Evolutionary conservation across 306 rosid species (phyloP).

Genomic region (Lagenaria siceraria): DNA sequence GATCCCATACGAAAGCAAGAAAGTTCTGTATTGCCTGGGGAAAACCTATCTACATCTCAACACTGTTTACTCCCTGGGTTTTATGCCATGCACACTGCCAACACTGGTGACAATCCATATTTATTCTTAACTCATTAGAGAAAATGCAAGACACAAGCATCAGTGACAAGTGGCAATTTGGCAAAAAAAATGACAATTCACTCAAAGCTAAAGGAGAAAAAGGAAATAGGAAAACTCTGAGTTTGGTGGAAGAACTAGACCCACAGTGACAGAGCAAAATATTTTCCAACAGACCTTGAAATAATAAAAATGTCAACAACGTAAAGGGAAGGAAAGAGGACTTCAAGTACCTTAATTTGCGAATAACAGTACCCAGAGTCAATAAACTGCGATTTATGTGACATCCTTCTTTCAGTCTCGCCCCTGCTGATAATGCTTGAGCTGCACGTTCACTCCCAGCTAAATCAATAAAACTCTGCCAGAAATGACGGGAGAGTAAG

Average conservation of each 20-base stretch:
- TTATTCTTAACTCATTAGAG: not conserved
- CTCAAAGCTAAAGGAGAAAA: not conserved
- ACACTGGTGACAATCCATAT: not conserved
- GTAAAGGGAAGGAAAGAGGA: conserved; percentile 19
- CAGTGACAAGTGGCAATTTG: not conserved
- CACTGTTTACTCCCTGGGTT: too few species aligned
- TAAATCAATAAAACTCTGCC: conserved; percentile 93
- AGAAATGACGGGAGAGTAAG: conserved; percentile 9
- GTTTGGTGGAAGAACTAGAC: not conserved
- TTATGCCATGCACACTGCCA: too few species aligned
- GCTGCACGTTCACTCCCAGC: conserved; percentile 99
- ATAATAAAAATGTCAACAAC: not conserved
- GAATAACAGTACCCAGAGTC: conserved; percentile 87
- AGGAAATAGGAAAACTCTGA: not conserved
- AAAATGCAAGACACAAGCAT: not conserved
- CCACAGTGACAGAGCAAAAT: not conserved
- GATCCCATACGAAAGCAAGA: not conserved
- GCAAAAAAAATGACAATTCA: not conserved
- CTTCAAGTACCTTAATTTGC: conserved; percentile 76
- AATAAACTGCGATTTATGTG: conserved; percentile 97
- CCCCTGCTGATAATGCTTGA: conserved; percentile 84
- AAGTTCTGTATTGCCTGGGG: not conserved
- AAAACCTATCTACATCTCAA: too few species aligned
- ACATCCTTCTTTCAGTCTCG: conserved; percentile 94
- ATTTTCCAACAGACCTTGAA: not conserved